Evolutionary conservation across 768 basidiomycete species (phyloP), one percentile per base, ranked within the genome.

Genomic region (Tylopilus balloui): DNA sequence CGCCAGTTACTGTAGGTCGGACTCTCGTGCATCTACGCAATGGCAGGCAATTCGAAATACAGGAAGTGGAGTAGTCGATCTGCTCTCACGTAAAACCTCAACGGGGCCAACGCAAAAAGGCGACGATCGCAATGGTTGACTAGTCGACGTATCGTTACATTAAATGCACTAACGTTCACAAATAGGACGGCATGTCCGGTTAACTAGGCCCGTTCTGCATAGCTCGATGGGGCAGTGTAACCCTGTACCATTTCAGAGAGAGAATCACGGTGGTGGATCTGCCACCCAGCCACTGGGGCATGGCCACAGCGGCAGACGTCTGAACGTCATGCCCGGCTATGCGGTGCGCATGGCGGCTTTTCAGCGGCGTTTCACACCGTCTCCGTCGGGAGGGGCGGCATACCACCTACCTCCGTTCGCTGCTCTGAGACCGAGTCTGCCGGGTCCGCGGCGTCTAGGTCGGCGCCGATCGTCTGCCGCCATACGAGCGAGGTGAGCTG

Each of bases 11-110:
- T 44, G 39, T 47, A 53, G 51, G 29, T 47, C 42, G n/a, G 17
- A 15, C 29, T 32, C 43, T 38, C 44, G 42, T 42, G 29, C 20
- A 20, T 53, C 44, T 24, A 44, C 36, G 43, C 35, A 42, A 51
- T 49, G 48, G 43, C 50, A 50, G 15, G 45, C 38, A 39, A 45
- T 54, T 50, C 37, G 17, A 50, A 42, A 45, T 37, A 23, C 23
- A 12, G 17, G 25, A 45, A 13, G 42, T 6, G 37, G 42, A 32
- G 32, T 47, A 47, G 12, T 15, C 52, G 31, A 45, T 32, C 21
- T 32, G 31, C 17, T 43, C 10, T 40, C 10, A 45, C 32, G 32
- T 34, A 34, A 34, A 4, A n/a, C 32, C 7, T 15, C 12, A n/a
- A 34, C 3, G 7, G 15, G 3, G 15, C 32, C 32, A 34, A 34